phyloP scores from a whole-genome alignment of 768 basidiomycete genomes.

The Suillus decipiens region DNA sequence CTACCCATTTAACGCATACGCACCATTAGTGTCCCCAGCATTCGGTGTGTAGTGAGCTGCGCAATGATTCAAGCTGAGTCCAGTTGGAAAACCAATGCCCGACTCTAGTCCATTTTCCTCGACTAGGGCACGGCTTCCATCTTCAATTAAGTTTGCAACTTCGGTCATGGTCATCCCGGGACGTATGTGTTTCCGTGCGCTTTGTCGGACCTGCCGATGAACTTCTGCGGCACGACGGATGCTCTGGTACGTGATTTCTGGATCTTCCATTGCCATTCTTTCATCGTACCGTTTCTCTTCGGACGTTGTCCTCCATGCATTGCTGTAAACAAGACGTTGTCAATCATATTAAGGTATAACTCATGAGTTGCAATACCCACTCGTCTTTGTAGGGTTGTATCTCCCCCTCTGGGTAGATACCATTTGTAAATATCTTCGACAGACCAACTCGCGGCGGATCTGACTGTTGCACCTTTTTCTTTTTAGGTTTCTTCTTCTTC shows the following conservation, averaged over 20 bases:
- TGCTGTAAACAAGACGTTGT: constrained; percentile 48
- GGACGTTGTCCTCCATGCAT: constrained; percentile 83
- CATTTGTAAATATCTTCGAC: constrained; percentile 84
- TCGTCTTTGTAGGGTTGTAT: constrained; percentile 89
- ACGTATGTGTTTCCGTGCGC: constrained; percentile 79
- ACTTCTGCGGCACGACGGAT: constrained; percentile 96
- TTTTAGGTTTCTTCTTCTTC: constrained; percentile 92
- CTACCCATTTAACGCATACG: constrained; percentile 26
- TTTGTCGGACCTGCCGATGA: constrained; percentile 86
- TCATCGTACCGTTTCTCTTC: constrained; percentile 91
- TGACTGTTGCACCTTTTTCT: constrained; percentile 80
- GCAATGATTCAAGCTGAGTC: constrained; percentile 89
- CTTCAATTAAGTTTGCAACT: constrained; percentile 92
- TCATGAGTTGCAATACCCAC: constrained; percentile 47
- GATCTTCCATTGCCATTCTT: constrained; percentile 73
- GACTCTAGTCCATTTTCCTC: constrained; percentile 86
- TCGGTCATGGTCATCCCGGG: constrained; percentile 95
- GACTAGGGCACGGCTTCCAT: constrained; percentile 86
- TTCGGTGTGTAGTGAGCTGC: constrained; percentile 98
- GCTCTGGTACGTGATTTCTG: constrained; percentile 81
- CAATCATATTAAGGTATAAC: constrained; percentile 2
- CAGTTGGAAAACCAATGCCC: constrained; percentile 96
- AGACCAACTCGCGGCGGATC: constrained; percentile 91
- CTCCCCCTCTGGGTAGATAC: constrained; percentile 91
- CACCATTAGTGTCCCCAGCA: constrained; percentile 83